Conservation (phyloP, 345 rosid genomes). For the Gynandropsis gynandra region DNA sequence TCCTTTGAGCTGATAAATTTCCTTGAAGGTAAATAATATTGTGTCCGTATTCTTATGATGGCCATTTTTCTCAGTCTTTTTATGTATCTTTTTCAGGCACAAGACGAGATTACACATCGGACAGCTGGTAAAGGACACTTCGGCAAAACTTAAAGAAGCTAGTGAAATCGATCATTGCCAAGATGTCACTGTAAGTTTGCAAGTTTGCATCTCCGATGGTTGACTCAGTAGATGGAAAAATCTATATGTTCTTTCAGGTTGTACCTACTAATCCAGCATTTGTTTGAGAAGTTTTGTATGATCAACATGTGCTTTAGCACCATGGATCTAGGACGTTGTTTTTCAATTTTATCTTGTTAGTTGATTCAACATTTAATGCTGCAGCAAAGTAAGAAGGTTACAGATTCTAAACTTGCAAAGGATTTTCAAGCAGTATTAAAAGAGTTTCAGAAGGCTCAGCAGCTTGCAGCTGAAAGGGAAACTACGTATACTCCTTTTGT, state of each 20-base stretch:
- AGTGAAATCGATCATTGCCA: conserved; percentile 62
- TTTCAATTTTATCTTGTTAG: not conserved
- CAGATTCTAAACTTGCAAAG: conserved; percentile 78
- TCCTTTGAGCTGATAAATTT: too few relatives aligned
- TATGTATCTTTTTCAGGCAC: conserved; percentile 41
- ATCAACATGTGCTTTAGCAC: not conserved
- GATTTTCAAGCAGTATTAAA: conserved; percentile 90
- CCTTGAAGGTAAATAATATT: conserved; percentile 1
- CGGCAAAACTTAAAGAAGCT: conserved; percentile 71
- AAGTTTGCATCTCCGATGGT: too few relatives aligned
- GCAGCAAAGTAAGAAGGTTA: conserved; percentile 30
- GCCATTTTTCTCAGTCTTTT: conserved; percentile 1
- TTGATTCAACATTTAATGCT: not conserved
- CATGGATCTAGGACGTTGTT: not conserved
- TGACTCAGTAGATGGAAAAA: not conserved
- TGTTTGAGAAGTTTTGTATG: not conserved
- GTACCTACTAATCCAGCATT: not conserved
- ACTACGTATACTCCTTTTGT: conserved; percentile 72
- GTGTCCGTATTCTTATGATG: not conserved
- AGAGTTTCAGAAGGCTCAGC: conserved; percentile 97
- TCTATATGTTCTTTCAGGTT: not conserved
- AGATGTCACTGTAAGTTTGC: conserved; percentile 37
- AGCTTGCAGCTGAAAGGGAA: conserved; percentile 97
- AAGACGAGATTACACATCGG: conserved; percentile 63
- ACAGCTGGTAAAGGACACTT: conserved; percentile 70